Conservation (phyloP, 495 filamentous ascomycete genomes). For the Podospora didyma region DNA sequence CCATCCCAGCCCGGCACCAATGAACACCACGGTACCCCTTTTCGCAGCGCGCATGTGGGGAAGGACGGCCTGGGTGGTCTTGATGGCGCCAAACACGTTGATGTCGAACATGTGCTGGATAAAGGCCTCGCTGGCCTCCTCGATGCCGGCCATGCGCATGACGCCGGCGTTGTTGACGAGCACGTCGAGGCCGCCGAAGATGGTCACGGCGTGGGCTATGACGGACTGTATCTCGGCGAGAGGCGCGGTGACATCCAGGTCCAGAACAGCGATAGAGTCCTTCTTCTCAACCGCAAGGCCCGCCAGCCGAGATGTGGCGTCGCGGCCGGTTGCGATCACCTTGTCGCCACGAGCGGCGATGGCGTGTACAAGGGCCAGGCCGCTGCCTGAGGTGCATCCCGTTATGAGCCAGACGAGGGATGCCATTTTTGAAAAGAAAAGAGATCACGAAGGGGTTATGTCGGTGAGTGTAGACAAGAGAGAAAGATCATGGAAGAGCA, state of each 20-base stretch:
- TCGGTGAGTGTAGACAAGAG: no score
- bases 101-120: slow-evolving; percentile 39
- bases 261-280: slow-evolving; percentile 30
- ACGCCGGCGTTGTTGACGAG: slow-evolving; percentile 57
- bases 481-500: no score
- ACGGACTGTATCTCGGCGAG: slow-evolving; percentile 32
- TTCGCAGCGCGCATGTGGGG: slow-evolving; percentile 41
- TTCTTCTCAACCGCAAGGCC: slow-evolving; percentile 39
- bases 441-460: no score
- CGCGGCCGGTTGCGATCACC: slow-evolving; percentile 54
- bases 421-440: no score
- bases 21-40: slow-evolving; percentile 40
- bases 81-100: slow-evolving; percentile 47
- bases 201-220: slow-evolving; percentile 29
- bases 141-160: slow-evolving; percentile 38
- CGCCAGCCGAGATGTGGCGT: slow-evolving; percentile 31
- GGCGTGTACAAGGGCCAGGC: slow-evolving; percentile 35
- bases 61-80: slow-evolving; percentile 41
- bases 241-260: slow-evolving; percentile 45
- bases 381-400: slow-evolving; percentile 43
- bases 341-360: slow-evolving; percentile 49
- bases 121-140: slow-evolving; percentile 39
- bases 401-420: slow-evolving; percentile 37
- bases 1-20: slow-evolving; percentile 21
- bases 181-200: slow-evolving; percentile 46